Evolutionary conservation across 768 basidiomycete genomes (phyloP).

Genomic region (Leccinum incarnatum): DNA sequence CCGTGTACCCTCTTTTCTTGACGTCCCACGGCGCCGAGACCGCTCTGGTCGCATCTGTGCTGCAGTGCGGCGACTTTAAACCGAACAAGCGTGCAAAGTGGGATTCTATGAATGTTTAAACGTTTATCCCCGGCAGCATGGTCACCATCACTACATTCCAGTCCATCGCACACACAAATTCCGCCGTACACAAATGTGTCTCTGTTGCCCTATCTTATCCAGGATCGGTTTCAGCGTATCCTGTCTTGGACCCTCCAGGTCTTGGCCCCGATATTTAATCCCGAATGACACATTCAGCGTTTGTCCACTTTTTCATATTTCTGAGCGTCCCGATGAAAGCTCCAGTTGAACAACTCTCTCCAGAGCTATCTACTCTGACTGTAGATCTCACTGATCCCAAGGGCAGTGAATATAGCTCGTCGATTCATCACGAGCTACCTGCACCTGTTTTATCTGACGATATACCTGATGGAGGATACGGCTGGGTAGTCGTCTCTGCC

Average conservation of each 20-base stretch:
- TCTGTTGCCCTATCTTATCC: not conserved
- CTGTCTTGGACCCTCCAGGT: not conserved
- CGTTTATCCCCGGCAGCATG: not conserved
- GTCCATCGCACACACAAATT: not conserved
- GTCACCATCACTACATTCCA: not conserved
- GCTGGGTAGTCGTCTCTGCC: slow-evolving; percentile 32
- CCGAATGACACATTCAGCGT: not conserved
- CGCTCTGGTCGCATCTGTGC: not conserved
- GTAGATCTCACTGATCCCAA: not conserved
- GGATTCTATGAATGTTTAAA: not conserved
- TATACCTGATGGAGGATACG: slow-evolving; percentile 34
- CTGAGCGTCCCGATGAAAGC: not conserved
- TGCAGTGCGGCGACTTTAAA: not conserved
- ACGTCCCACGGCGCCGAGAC: not conserved
- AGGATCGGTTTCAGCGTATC: not conserved
- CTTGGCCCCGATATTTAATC: not conserved
- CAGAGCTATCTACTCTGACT: not conserved
- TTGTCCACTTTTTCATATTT: not conserved
- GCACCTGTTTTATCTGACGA: slow-evolving; percentile 3
- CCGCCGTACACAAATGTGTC: not conserved
- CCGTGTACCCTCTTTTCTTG: not conserved
- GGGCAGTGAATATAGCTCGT: not conserved
- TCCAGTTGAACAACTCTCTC: not conserved
- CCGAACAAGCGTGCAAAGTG: not conserved
- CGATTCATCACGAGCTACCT: not conserved